phyloP scores from a whole-genome alignment of 2,329 filamentous ascomycete genomes.

The Cladosporium velox region DNA sequence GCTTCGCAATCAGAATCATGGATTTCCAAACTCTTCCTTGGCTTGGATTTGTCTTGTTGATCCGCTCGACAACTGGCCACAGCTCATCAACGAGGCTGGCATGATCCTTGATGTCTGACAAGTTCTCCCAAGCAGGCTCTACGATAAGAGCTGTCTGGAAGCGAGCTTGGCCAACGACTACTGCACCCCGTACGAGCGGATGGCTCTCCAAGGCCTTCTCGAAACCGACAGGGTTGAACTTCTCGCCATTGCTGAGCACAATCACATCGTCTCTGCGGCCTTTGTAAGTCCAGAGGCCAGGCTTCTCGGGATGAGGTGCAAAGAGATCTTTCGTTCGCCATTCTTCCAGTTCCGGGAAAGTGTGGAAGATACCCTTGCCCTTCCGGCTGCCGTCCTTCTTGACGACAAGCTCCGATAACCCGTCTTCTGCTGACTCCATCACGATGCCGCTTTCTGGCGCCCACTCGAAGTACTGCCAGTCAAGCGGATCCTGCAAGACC shows the following conservation, averaged over 20 bases:
- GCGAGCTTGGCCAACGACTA: neutral
- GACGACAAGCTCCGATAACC: neutral
- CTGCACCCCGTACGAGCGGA: neutral
- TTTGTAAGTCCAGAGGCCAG: conserved; percentile 29
- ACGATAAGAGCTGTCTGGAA: neutral
- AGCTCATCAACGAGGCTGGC: neutral
- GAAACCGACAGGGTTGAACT: conserved; percentile 30
- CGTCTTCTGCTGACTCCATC: neutral
- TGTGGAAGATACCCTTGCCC: neutral
- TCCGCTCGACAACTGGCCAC: neutral
- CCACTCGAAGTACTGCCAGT: neutral
- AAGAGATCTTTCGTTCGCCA: neutral
- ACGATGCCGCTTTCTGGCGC: neutral
- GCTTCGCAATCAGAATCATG: conserved; percentile 46
- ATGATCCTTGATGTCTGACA: neutral
- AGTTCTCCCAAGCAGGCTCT: neutral
- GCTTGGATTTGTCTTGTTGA: neutral
- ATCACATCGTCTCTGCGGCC: conserved; percentile 36
- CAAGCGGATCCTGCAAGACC: neutral
- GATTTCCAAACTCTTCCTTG: conserved; percentile 44
- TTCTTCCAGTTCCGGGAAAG: neutral
- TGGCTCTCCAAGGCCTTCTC: conserved; percentile 25
- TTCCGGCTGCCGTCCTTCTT: neutral
- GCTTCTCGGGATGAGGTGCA: neutral
- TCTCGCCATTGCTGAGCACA: conserved; percentile 36